Evolutionary conservation across 2,329 filamentous ascomycete genomes (phyloP).

Genomic region (Cryphonectria japonica): DNA sequence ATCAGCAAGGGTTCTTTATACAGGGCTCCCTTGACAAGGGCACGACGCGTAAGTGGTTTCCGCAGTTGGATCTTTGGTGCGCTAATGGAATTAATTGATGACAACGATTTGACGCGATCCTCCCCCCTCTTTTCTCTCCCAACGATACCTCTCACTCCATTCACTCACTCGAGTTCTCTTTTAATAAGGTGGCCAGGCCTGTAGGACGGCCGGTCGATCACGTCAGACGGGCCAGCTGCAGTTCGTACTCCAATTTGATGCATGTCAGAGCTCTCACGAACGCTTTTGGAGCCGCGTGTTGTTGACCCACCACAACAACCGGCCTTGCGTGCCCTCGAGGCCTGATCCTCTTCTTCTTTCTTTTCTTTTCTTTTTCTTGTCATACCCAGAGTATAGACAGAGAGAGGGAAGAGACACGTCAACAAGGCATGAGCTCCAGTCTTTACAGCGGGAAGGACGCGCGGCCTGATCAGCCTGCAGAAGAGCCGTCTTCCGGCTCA

Average conservation of each 20-base stretch:
- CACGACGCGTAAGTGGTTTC: conserved; percentile 8
- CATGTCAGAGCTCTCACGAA: not conserved
- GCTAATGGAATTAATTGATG: not conserved
- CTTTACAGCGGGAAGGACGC: conserved; percentile 1
- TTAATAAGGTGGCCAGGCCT: not conserved
- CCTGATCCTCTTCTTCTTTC: not conserved
- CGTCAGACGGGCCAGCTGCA: not conserved
- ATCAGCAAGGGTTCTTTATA: not conserved
- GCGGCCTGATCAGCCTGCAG: not conserved
- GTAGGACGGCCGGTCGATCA: not conserved
- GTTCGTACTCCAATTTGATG: not conserved
- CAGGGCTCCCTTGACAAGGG: not conserved
- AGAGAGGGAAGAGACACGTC: not conserved
- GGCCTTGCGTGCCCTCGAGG: not conserved
- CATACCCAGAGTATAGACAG: not conserved
- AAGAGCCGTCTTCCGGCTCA: not conserved
- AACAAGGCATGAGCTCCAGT: not conserved
- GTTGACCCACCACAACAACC: too few relatives aligned
- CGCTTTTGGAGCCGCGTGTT: not conserved
- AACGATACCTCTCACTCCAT: not conserved
- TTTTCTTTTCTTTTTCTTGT: not conserved
- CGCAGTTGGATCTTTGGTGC: not conserved
- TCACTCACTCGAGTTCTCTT: not conserved
- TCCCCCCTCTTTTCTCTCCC: not conserved
- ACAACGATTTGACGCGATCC: not conserved